Percentiles rank a stretch among this genome's conserved stretches.
Conservation (phyloP, 371 early-diverging fungal genomes). For the Mucor indicus region DNA sequence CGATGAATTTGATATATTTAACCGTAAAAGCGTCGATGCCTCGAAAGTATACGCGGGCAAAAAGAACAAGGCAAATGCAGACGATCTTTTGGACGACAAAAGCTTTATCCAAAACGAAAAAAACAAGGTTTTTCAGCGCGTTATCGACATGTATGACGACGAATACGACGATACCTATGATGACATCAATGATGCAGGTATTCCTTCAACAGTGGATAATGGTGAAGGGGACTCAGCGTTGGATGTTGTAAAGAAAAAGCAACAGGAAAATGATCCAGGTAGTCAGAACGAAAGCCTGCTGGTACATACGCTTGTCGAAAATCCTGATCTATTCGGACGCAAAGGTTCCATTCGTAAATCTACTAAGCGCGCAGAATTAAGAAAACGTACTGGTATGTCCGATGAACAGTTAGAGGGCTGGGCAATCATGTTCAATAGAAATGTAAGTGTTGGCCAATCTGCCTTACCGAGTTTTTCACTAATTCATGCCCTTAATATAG, state of each 20-base stretch:
- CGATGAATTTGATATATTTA: slow-evolving; percentile 90
- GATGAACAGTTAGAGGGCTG: slow-evolving; percentile 95
- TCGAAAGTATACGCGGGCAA: slow-evolving; percentile 73
- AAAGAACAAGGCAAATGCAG: slow-evolving; percentile 47
- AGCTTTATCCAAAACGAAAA: slow-evolving; percentile 57
- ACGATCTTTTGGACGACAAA: slow-evolving; percentile 48
- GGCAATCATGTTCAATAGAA: slow-evolving; percentile 81
- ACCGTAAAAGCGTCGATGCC: slow-evolving; percentile 51
- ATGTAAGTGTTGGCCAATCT: too few relatives aligned
- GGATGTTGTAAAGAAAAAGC: slow-evolving; percentile 19
- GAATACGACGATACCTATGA: slow-evolving; percentile 94
- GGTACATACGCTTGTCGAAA: slow-evolving; percentile 46
- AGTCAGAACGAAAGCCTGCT: slow-evolving; percentile 55
- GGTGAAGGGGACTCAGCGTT: slow-evolving; percentile 51
- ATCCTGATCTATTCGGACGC: slow-evolving; percentile 61
- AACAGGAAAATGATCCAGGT: slow-evolving; percentile 46
- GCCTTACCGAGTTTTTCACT: background rate
- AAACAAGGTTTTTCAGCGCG: slow-evolving; percentile 56
- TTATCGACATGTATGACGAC: slow-evolving; percentile 72
- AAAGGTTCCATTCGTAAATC: slow-evolving; percentile 58
- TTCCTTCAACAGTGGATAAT: slow-evolving; percentile 49
- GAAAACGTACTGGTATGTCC: slow-evolving; percentile 67
- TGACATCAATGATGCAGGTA: slow-evolving; percentile 61
- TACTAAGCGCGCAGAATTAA: slow-evolving; percentile 56
- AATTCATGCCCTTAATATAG: slow-evolving; percentile 25